These are phyloP conservation scores for Globisporangium ultimum DNA, from an alignment of 352 stramenopile genomes.

Conservation along the genomic window DNA sequence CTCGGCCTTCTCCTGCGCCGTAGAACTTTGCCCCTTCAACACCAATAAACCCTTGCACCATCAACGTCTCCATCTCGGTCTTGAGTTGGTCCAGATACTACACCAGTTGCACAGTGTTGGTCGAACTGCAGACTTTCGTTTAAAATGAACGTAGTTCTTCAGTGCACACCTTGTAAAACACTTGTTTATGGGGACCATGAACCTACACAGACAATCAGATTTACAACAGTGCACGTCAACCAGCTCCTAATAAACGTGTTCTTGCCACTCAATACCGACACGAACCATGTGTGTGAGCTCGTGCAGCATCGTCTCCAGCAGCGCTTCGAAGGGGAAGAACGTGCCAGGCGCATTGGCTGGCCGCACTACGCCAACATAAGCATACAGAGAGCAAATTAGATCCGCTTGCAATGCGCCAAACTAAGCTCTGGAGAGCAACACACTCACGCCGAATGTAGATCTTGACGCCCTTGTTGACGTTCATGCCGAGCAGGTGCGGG, in stretches of 20 bases:
- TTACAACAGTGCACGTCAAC: background rate
- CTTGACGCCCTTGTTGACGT: slow-evolving; percentile 66
- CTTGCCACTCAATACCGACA: background rate
- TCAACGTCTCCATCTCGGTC: slow-evolving; percentile 52
- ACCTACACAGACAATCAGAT: slow-evolving; percentile 8
- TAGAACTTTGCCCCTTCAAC: slow-evolving; percentile 42
- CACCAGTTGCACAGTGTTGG: background rate
- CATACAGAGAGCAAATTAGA: background rate
- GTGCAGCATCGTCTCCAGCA: slow-evolving; percentile 72
- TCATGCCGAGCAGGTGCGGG: slow-evolving; percentile 63
- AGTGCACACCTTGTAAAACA: slow-evolving; percentile 42
- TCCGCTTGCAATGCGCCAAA: background rate
- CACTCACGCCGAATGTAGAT: slow-evolving; percentile 67
- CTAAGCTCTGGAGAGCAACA: background rate
- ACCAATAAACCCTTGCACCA: slow-evolving; percentile 44
- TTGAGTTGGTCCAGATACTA: slow-evolving; percentile 61
- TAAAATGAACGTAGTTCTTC: too few relatives aligned
- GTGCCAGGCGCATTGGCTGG: slow-evolving; percentile 20
- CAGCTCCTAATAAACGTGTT: too few relatives aligned
- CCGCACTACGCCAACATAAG: slow-evolving; percentile 23
- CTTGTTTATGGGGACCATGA: slow-evolving; percentile 60
- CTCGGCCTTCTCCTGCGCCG: slow-evolving; percentile 35
- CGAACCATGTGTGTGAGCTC: slow-evolving; percentile 68
- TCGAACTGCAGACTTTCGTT: too few relatives aligned
- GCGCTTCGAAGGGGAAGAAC: slow-evolving; percentile 50